phyloP scores from a whole-genome alignment of 2,329 filamentous ascomycete species.

The Aspergillus caelatus region DNA sequence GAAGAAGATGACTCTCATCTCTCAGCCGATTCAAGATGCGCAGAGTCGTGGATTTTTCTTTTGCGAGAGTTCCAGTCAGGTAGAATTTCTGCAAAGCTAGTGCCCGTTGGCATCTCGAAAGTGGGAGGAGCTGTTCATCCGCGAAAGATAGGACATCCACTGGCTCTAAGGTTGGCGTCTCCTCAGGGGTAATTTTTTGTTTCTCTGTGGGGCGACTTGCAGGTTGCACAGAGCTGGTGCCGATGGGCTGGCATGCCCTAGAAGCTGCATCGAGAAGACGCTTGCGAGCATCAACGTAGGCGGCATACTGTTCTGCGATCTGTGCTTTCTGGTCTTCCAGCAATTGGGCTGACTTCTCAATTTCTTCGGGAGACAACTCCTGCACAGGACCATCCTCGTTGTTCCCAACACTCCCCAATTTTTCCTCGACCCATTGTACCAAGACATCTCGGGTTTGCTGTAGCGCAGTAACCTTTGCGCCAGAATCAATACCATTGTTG shows the following conservation, averaged over 20 bases:
- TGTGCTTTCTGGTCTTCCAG: slow-evolving; percentile 36
- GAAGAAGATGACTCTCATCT: slow-evolving; percentile 47
- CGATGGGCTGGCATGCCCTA: slow-evolving; percentile 37
- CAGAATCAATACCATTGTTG: slow-evolving; percentile 13
- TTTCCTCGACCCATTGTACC: slow-evolving; percentile 55
- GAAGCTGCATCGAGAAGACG: slow-evolving; percentile 39
- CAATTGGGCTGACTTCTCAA: slow-evolving; percentile 31
- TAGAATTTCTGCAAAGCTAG: slow-evolving; percentile 43
- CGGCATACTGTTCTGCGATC: slow-evolving; percentile 39
- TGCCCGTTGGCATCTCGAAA: slow-evolving; percentile 40
- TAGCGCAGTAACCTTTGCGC: slow-evolving; percentile 40
- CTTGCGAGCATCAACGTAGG: slow-evolving; percentile 41
- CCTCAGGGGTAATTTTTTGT: slow-evolving; percentile 16
- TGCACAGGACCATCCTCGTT: slow-evolving; percentile 31
- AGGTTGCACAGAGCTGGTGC: slow-evolving; percentile 26
- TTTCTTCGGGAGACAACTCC: slow-evolving; percentile 32
- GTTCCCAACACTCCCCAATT: slow-evolving; percentile 43
- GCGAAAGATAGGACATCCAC: slow-evolving; percentile 37
- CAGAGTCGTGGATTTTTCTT: slow-evolving; percentile 40
- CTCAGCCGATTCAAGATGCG: slow-evolving; percentile 43
- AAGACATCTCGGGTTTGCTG: slow-evolving; percentile 52
- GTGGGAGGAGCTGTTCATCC: slow-evolving; percentile 36
- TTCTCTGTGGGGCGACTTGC: slow-evolving; percentile 19
- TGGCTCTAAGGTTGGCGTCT: slow-evolving; percentile 25
- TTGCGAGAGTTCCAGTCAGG: slow-evolving; percentile 39